phyloP scores from a whole-genome alignment of 164 flowering plant genomes.

The Nymphaea colorata region DNA sequence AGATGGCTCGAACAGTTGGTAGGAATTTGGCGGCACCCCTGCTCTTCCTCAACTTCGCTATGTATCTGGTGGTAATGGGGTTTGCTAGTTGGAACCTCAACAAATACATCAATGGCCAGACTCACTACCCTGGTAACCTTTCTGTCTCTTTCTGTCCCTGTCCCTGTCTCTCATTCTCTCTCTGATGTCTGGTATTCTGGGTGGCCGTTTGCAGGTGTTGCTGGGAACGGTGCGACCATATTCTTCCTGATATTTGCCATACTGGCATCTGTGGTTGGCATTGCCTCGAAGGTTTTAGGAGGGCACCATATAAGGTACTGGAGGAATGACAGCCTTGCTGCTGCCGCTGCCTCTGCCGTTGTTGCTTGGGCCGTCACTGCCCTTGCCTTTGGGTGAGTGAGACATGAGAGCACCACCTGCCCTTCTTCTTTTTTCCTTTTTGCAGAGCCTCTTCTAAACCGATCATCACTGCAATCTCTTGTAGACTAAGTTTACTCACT shows the following conservation, averaged over 20 bases:
- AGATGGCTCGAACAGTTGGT: conserved; percentile 62
- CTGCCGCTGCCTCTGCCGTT: conserved; percentile 54
- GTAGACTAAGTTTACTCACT: too few relatives aligned
- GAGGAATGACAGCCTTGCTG: conserved; percentile 78
- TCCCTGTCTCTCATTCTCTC: neutral
- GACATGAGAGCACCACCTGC: neutral
- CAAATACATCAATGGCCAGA: conserved; percentile 67
- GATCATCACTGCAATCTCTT: too few relatives aligned
- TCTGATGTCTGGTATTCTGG: neutral
- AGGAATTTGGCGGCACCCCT: conserved; percentile 77
- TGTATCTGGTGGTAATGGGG: conserved; percentile 57
- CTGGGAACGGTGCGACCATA: conserved; percentile 49
- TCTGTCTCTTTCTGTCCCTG: neutral
- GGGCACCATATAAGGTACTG: conserved; percentile 62
- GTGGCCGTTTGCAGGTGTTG: conserved; percentile 21
- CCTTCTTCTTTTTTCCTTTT: neutral
- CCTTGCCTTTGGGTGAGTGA: conserved; percentile 62
- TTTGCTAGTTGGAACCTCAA: conserved; percentile 88
- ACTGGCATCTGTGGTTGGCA: conserved; percentile 55
- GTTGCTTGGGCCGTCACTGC: conserved; percentile 78
- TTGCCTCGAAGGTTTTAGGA: conserved; percentile 60
- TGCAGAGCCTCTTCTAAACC: neutral
- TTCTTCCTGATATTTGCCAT: conserved; percentile 54
- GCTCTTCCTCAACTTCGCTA: conserved; percentile 59
- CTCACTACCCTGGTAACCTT: conserved; percentile 49